Evolutionary conservation across 495 filamentous ascomycete genomes (phyloP).

Genomic region (Xylaria castorea): DNA sequence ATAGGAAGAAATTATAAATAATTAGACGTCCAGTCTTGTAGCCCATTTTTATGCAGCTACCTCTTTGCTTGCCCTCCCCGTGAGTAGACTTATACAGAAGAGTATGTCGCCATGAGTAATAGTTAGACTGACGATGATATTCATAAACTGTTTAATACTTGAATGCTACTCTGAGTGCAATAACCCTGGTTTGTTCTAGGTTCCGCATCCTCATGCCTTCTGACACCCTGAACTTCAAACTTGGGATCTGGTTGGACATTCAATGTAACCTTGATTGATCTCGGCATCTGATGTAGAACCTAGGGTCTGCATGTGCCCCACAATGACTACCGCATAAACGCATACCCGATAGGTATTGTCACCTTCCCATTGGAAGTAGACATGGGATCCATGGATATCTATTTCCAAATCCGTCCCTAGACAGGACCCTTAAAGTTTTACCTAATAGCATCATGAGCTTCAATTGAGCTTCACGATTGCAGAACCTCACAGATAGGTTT

Average conservation of each 20-base stretch:
- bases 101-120: neutral
- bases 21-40: neutral
- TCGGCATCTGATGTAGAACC: neutral
- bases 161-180: neutral
- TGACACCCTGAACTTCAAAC: neutral
- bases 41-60: neutral
- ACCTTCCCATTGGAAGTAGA: neutral
- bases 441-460: conserved; percentile 17
- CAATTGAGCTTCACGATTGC: neutral
- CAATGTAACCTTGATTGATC: neutral
- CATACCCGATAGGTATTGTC: neutral
- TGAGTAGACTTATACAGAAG: neutral
- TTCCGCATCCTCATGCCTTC: neutral
- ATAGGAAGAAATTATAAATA: neutral
- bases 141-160: neutral
- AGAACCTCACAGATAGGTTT: too few species aligned
- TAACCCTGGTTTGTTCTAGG: neutral
- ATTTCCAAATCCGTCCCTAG: neutral
- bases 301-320: neutral
- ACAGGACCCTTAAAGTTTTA: neutral
- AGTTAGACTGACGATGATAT: neutral
- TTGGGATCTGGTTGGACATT: neutral
- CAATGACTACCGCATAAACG: conserved; percentile 4
- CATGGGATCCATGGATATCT: neutral
- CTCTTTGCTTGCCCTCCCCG: neutral